Evolutionary conservation across 2,329 filamentous ascomycete genomes (phyloP), one percentile per base, ranked within the genome.

Genomic region (Colletotrichum phormii): DNA sequence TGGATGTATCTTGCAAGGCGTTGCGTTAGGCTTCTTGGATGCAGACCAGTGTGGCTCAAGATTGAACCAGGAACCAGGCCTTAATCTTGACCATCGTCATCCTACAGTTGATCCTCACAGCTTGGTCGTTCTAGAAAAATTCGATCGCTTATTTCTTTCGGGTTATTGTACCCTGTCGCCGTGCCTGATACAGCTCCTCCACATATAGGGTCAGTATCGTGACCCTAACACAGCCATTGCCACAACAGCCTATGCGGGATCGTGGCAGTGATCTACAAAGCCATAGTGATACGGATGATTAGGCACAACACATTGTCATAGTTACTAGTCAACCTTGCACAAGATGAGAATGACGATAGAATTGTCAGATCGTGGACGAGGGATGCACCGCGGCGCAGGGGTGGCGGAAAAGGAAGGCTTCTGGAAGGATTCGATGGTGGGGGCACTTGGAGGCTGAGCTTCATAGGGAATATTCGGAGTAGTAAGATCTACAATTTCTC

Each of bases 321-420:
- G 37, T n/a, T 4, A 5, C 33, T 24, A 9, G 57, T n/a, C 33
- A 55, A 33, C 33, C 46, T 35, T n/a, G 18, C 8, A 35, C 11
- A 11, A 58, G 29, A 35, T 58, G 8, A 4, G 54, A 37, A 49
- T 57, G 63, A 62, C 57, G 57, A 57, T 61, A 24, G 35, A 13
- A 53, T 57, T 15, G 49, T 51, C 49, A 37, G 29, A 58, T 58
- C 18, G 8, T 2, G 42, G 49, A 18, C 13, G 22, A n/a, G 12
- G 22, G n/a, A 58, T 49, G 57, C 33, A 35, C 29, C 5, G 29
- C 31, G 64, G 64, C 22, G 37, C 64, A 71, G 69, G 64, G 58
- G 69, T 72, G 71, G 71, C 71, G 66, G 49, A 65, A 70, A 18
- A 46, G 71, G 60, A 72, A 72, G 54, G 60, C 54, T 72, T 70